Percentiles rank a stretch among this genome's conserved stretches.
phyloP scores from a whole-genome alignment of 208 protist genomes.

The Endotrypanum monterogeii region DNA sequence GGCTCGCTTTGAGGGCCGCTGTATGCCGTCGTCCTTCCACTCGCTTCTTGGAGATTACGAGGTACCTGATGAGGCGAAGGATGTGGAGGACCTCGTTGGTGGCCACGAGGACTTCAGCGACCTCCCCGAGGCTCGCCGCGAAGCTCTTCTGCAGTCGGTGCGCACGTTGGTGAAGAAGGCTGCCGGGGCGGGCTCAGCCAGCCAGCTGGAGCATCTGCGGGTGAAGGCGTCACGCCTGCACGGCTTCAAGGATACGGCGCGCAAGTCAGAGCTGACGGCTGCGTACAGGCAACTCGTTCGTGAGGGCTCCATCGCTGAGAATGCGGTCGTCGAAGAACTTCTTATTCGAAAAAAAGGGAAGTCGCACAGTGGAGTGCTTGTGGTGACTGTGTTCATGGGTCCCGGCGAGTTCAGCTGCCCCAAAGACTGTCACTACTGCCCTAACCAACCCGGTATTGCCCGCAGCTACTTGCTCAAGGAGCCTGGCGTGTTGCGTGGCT shows the following conservation, averaged over 20 bases:
- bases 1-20: constrained; percentile 67
- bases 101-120: constrained; percentile 83
- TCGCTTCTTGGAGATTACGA: constrained; percentile 60
- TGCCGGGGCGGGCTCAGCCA: constrained; percentile 18
- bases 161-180: constrained; percentile 47
- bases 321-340: constrained; percentile 54
- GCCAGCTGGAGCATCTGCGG: constrained; percentile 73
- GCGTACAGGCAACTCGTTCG: constrained; percentile 86
- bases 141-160: constrained; percentile 74
- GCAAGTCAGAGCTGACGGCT: constrained; percentile 87
- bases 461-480: constrained; percentile 92
- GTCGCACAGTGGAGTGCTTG: constrained; percentile 92
- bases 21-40: constrained; percentile 56
- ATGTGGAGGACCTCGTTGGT: constrained; percentile 81
- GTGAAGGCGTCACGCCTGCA: constrained; percentile 78
- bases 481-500: constrained; percentile 90
- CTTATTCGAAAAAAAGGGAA: constrained; percentile 86
- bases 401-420: constrained; percentile 91
- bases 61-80: constrained; percentile 72
- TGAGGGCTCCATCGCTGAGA: constrained; percentile 47
- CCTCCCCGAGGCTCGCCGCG: constrained; percentile 58
- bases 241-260: constrained; percentile 84
- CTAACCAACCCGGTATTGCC: constrained; percentile 90
- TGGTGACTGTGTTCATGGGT: constrained; percentile 94
- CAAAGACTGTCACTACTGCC: constrained; percentile 95